Evolutionary conservation across 1,139 yeast species (phyloP).

Genomic region (Scheffersomyces cryptocercus): DNA sequence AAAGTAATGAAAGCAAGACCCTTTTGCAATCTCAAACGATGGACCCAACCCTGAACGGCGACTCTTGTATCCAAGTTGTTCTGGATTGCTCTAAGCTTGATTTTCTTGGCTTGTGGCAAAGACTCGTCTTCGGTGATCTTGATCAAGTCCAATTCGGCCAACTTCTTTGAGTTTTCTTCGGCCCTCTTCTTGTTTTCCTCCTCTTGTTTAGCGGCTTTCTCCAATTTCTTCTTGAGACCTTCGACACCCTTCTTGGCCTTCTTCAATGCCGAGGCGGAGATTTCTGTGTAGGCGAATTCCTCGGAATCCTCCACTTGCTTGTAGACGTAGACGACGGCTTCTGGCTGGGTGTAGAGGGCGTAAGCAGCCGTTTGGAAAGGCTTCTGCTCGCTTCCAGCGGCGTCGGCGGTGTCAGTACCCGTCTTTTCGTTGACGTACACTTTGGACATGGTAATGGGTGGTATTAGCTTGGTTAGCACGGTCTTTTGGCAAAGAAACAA

Average conservation of each 20-base stretch:
- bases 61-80: slow-evolving; percentile 64
- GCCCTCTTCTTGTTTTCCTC: slow-evolving; percentile 61
- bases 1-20: slow-evolving; percentile 87
- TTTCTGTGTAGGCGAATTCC: slow-evolving; percentile 64
- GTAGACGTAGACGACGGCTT: slow-evolving; percentile 62
- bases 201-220: slow-evolving; percentile 70
- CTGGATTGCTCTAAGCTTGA: slow-evolving; percentile 62
- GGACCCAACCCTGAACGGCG: slow-evolving; percentile 90
- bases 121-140: slow-evolving; percentile 69
- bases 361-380: slow-evolving; percentile 86
- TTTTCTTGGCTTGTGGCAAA: slow-evolving; percentile 66
- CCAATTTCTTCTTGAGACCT: slow-evolving; percentile 84
- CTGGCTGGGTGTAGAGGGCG: slow-evolving; percentile 64
- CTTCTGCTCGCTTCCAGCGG: slow-evolving; percentile 59
- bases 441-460: slow-evolving; percentile 22
- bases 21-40: slow-evolving; percentile 89
- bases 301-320: slow-evolving; percentile 62
- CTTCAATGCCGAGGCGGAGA: slow-evolving; percentile 90
- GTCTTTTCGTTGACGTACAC: slow-evolving; percentile 69
- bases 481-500: background rate
- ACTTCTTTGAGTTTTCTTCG: slow-evolving; percentile 66
- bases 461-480: background rate
- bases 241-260: slow-evolving; percentile 97
- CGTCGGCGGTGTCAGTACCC: slow-evolving; percentile 62
- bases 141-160: slow-evolving; percentile 76